Evolutionary conservation across 768 basidiomycete genomes (phyloP).

Genomic region (Pleurotus tuber-regium): DNA sequence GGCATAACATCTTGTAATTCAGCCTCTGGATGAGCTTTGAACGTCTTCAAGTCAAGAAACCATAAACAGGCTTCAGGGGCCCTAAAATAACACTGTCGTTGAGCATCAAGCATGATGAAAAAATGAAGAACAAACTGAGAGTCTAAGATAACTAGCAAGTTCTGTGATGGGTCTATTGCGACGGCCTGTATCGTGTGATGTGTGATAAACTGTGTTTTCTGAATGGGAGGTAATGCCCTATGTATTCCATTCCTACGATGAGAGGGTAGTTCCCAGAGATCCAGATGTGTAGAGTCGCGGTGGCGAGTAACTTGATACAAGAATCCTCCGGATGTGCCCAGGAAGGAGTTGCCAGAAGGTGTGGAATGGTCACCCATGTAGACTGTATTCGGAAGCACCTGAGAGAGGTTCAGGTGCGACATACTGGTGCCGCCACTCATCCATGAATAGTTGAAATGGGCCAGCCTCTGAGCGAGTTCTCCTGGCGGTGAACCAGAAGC

Average conservation of each 20-base stretch:
- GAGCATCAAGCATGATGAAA: neutral
- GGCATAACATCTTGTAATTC: slow-evolving; percentile 8
- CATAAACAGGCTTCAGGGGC: slow-evolving; percentile 3
- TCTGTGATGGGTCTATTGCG: slow-evolving; percentile 4
- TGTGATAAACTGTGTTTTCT: neutral
- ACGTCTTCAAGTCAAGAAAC: slow-evolving; percentile 4
- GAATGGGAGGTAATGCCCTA: neutral
- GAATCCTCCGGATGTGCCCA: slow-evolving; percentile 3
- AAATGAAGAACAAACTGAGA: neutral
- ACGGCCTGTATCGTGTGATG: slow-evolving; percentile 5
- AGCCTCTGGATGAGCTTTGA: slow-evolving; percentile 7
- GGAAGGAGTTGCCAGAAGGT: slow-evolving; percentile 5
- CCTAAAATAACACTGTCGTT: neutral
- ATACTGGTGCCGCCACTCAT: slow-evolving; percentile 8
- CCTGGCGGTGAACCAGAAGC: slow-evolving; percentile 1
- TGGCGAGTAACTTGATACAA: slow-evolving; percentile 5
- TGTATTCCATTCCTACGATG: neutral
- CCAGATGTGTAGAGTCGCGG: slow-evolving; percentile 2
- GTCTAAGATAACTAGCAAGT: slow-evolving; percentile 4
- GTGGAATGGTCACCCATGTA: neutral
- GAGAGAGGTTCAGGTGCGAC: neutral
- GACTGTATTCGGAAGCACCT: neutral
- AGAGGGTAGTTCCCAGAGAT: slow-evolving; percentile 6
- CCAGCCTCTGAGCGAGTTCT: slow-evolving; percentile 2
- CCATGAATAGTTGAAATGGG: slow-evolving; percentile 3